These are phyloP conservation scores for Yarrowia galli DNA, from an alignment of 1,139 yeast genomes.

Conservation along the genomic window DNA sequence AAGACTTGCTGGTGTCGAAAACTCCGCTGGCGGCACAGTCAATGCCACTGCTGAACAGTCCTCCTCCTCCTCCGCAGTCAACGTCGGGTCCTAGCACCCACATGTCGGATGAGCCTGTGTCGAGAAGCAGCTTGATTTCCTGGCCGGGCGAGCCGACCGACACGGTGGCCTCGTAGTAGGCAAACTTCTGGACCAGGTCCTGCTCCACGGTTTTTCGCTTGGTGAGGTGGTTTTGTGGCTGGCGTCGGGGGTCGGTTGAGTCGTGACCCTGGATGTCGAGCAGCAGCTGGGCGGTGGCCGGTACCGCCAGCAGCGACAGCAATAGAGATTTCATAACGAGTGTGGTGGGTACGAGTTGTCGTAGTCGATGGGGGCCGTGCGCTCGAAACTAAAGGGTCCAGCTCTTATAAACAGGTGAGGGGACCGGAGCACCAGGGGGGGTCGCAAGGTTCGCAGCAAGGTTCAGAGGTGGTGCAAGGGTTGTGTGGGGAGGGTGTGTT, in stretches of 20 bases:
- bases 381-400: slow-evolving; percentile 6
- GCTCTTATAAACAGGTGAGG: slow-evolving; percentile 25
- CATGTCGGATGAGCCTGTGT: slow-evolving; percentile 75
- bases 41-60: slow-evolving; percentile 14
- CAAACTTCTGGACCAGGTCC: slow-evolving; percentile 33
- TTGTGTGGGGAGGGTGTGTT: slow-evolving; percentile 16
- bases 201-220: slow-evolving; percentile 30
- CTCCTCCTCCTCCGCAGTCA: slow-evolving; percentile 41
- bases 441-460: slow-evolving; percentile 15
- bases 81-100: slow-evolving; percentile 56
- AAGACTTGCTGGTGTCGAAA: slow-evolving; percentile 41
- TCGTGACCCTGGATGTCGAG: slow-evolving; percentile 37
- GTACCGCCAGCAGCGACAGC: slow-evolving; percentile 28
- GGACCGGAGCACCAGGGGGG: slow-evolving; percentile 16
- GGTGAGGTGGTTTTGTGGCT: not conserved
- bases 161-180: slow-evolving; percentile 48
- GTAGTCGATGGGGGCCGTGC: not conserved
- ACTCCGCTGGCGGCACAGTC: slow-evolving; percentile 24
- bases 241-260: slow-evolving; percentile 8
- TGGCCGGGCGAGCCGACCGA: slow-evolving; percentile 46
- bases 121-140: slow-evolving; percentile 52
- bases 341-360: slow-evolving; percentile 1
- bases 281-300: slow-evolving; percentile 31
- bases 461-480: slow-evolving; percentile 12
- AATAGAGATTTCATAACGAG: slow-evolving; percentile 33